Conservation (phyloP, 23 red algal genomes). For the Agarophyton chilense region DNA sequence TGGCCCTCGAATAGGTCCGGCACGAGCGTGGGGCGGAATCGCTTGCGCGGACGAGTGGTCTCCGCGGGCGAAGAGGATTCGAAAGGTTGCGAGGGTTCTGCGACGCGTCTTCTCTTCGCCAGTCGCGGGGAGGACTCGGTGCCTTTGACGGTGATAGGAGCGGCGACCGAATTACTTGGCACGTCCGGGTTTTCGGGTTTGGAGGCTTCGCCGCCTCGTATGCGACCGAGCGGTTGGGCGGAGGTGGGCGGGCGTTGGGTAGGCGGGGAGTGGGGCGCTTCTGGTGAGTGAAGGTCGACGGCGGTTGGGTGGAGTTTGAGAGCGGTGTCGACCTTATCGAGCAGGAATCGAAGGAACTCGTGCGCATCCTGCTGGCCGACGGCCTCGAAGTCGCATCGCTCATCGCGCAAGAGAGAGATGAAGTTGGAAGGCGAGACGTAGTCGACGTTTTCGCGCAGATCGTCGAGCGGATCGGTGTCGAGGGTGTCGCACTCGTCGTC, state of each 20-base stretch:
- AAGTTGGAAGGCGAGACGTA: slow-evolving; percentile 56
- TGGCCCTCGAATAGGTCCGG: slow-evolving; percentile 60
- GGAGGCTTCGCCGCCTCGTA: neutral
- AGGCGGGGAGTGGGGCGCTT: neutral
- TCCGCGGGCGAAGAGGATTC: neutral
- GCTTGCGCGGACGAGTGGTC: neutral
- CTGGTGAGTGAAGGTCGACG: neutral
- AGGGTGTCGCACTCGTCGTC: slow-evolving; percentile 3
- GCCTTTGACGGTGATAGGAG: neutral
- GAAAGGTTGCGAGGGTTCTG: neutral
- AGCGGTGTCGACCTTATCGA: slow-evolving; percentile 56
- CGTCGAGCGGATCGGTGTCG: slow-evolving; percentile 22
- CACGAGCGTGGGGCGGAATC: slow-evolving; percentile 3
- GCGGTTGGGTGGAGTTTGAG: neutral
- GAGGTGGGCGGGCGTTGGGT: neutral
- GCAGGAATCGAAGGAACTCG: slow-evolving; percentile 81
- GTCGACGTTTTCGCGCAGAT: slow-evolving; percentile 37
- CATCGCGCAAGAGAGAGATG: slow-evolving; percentile 53
- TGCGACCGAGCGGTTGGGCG: neutral
- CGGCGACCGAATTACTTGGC: neutral
- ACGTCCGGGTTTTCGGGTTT: neutral
- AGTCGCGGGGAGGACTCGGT: neutral
- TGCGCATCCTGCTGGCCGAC: slow-evolving; percentile 81
- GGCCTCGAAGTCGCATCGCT: slow-evolving; percentile 64
- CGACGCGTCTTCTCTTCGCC: neutral